Evolutionary conservation across 139 green algal genomes (phyloP), one percentile per base, ranked within the genome.

Genomic region (Tetradesmus lagerheimii): DNA sequence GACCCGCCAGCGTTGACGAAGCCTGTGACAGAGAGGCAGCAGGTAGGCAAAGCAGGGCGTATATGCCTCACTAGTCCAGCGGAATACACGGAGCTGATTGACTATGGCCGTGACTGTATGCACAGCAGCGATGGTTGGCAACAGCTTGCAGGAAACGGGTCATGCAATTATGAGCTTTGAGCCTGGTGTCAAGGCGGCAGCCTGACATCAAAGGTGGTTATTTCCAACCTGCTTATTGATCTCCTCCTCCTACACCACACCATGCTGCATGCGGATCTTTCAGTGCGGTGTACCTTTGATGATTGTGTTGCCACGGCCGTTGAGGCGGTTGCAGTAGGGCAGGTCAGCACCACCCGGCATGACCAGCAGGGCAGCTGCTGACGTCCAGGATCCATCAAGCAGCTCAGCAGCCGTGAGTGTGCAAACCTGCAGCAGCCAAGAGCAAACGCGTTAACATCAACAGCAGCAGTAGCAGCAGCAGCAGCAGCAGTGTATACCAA

Each of bases 271-370:
- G 27, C 15, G 53, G 34, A 34, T 12, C 25, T 5, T 71, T 71
- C 20, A 29, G 18, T 71, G 64, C 64, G 3, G 16, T 75, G 15
- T 77, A 96, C 95, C 91, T 89, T 85, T 29, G 25, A 97, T 95
- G 1, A 96, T 79, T 1, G 43, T 15, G 93, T 97, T 97, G 75
- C 95, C 95, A 4, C 16, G 41, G 18, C 95, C 96, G 16, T 97
- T 97, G 16, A 98, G 89, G 57, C 91, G 78, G n/a, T 90, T 91
- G 92, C 94, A 96, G 91, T 97, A 98, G 0, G 96, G 96, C 86
- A 97, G 89, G 91, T 98, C 96, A 14, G 96, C 96, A 15, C 96
- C 96, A 1, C 95, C 96, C 0, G 95, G 95, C 94, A 97, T 94
- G 5, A 96, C 93, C 18, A 97, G 83, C 79, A 96, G 71, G 34